Base-by-base conservation (phyloP, 148 eudicot species). In the Spergularia marina region DNA sequence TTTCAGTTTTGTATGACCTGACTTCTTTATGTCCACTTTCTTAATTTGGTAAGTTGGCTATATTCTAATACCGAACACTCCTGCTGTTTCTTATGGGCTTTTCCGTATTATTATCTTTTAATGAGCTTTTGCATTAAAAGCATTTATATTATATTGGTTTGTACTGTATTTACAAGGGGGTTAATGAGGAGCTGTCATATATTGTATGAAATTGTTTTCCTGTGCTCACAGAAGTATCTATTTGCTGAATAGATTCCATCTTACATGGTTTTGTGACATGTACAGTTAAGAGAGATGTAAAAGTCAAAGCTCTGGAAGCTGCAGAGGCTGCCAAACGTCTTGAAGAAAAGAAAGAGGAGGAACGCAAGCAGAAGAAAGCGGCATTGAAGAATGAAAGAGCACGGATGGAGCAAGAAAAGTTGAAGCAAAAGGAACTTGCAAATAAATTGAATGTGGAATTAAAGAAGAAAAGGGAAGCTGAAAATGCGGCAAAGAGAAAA, bases 261-360 rank as follows among this genome's bases (percentile, higher is more conserved):
- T 53, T 65, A 40, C 36, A 49, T 68, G 21, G n/a, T 41, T 36
- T 67, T 77, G 54, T 82, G 71, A 66, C 76, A 20, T 74, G 77
- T 82, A 64, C 79, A 92, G 99, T 84, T 63, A 95, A 91, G 86
- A 88, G 89, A 88, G 97, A 91, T 18, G 81, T 92, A 78, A 90
- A 87, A 78, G 92, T 95, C 85, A 95, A 89, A 82, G 92, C 97
- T 58, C 85, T 95, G 53, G 92, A 95, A 82, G 86, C 89, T 76
- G 97, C 99, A 67, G 96, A 90, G 77, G 94, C 91, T 74, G 92
- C 92, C 74, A 92, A 86, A 81, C 91, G 90, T 58, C 84, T 85
- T 54, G 92, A 83, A 83, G 94, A 87, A 71, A 83, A 84, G 76
- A 95, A 57, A 80, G 88, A 89, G 62, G 86, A 88, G 73, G 99